phyloP scores from a whole-genome alignment of 2,329 filamentous ascomycete species.

The Aureobasidium sp. region DNA sequence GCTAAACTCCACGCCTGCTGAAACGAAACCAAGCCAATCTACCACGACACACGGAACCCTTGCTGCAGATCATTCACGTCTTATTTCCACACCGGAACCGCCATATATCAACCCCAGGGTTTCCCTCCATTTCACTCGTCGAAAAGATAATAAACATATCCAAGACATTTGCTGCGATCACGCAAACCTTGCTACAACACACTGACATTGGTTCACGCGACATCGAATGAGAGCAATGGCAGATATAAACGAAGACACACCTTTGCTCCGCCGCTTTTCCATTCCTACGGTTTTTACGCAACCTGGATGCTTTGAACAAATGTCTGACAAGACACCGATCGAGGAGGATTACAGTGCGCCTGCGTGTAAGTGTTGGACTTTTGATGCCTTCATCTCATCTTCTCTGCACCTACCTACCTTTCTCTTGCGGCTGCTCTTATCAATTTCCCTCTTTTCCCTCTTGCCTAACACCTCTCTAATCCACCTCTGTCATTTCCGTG shows the following conservation, averaged over 20 bases:
- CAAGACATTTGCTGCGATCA: neutral
- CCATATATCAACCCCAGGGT: neutral
- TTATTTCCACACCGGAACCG: neutral
- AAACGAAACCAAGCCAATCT: neutral
- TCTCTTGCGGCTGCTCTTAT: too few species aligned
- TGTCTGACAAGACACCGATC: conserved; percentile 13
- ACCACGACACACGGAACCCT: neutral
- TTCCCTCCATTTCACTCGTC: neutral
- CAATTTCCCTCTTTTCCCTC: neutral
- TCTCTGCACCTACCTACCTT: too few species aligned
- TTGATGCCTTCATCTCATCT: too few species aligned
- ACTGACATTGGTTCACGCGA: neutral
- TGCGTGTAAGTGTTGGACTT: conserved; percentile 7
- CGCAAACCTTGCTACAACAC: neutral
- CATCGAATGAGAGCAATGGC: conserved; percentile 1
- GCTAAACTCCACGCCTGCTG: too few species aligned
- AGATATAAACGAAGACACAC: conserved; percentile 6
- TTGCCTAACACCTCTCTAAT: neutral
- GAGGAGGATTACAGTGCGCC: neutral
- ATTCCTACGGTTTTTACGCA: conserved; percentile 15
- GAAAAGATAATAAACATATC: neutral
- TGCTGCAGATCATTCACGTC: neutral
- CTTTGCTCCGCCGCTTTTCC: conserved; percentile 1
- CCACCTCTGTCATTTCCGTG: neutral
- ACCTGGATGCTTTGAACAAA: conserved; percentile 14